These are phyloP conservation scores for Shiraia sp. DNA, from an alignment of 2,329 filamentous ascomycete species.

Conservation along the genomic window DNA sequence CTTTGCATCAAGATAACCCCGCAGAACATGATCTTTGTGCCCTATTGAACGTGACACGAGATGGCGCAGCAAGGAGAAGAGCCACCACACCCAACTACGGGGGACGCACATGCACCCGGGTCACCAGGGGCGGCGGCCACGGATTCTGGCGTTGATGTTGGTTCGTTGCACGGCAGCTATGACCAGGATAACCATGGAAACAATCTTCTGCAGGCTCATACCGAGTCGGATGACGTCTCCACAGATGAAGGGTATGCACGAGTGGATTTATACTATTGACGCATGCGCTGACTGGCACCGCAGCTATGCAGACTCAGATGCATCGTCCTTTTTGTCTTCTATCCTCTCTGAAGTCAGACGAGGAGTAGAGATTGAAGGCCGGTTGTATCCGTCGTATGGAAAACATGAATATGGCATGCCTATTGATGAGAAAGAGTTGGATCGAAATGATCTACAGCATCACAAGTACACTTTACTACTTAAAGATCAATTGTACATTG, in stretches of 20 bases:
- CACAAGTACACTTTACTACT: slow-evolving; percentile 27
- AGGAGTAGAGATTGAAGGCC: slow-evolving; percentile 24
- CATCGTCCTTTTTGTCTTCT: slow-evolving; percentile 26
- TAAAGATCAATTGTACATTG: slow-evolving; percentile 17
- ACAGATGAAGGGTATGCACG: slow-evolving; percentile 23
- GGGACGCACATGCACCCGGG: neutral
- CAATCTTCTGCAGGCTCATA: slow-evolving; percentile 17
- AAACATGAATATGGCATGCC: slow-evolving; percentile 30
- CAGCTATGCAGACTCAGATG: slow-evolving; percentile 25
- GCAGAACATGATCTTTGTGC: neutral
- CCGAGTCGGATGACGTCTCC: slow-evolving; percentile 21
- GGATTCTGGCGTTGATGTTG: slow-evolving; percentile 22
- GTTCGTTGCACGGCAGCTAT: slow-evolving; percentile 12
- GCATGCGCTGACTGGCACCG: slow-evolving; percentile 1
- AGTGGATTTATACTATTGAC: neutral
- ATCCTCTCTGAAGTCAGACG: slow-evolving; percentile 25
- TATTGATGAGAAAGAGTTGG: slow-evolving; percentile 29
- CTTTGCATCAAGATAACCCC: neutral
- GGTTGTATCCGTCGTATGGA: slow-evolving; percentile 23
- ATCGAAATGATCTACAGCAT: slow-evolving; percentile 28
- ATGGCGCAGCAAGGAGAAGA: slow-evolving; percentile 1
- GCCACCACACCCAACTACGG: neutral
- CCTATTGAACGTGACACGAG: neutral
- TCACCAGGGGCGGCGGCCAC: neutral
- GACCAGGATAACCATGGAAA: slow-evolving; percentile 25